Conservation (phyloP, 1,139 yeast species). For the Taiozyma sp. region DNA sequence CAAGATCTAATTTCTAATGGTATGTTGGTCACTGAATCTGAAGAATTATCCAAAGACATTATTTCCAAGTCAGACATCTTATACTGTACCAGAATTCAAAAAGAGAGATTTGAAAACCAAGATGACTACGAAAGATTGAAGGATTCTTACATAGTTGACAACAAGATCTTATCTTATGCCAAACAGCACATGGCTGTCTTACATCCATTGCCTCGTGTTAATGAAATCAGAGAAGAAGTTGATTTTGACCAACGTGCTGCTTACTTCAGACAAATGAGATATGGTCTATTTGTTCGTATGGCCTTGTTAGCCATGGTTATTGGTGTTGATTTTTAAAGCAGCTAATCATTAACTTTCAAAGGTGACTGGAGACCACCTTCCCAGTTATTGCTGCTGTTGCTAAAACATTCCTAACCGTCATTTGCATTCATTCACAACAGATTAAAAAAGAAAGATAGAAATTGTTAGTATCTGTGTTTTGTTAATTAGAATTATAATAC, state of each 20-base stretch:
- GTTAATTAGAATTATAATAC: background rate
- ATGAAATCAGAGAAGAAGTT: conserved; percentile 95
- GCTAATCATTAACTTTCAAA: background rate
- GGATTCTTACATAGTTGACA: conserved; percentile 90
- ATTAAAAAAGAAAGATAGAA: background rate
- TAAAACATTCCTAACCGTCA: background rate
- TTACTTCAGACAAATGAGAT: conserved; percentile 98
- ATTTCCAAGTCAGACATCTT: conserved; percentile 89
- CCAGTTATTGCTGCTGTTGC: background rate
- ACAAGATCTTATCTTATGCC: conserved; percentile 85
- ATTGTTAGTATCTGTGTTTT: background rate
- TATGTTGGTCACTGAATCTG: conserved; percentile 70
- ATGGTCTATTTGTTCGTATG: conserved; percentile 98
- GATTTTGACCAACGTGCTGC: conserved; percentile 99
- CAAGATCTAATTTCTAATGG: conserved; percentile 60
- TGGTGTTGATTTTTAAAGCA: conserved; percentile 59
- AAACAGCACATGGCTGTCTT: conserved; percentile 98
- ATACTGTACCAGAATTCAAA: conserved; percentile 97
- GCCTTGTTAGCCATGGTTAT: conserved; percentile 96
- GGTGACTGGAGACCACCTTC: background rate
- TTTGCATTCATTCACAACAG: background rate
- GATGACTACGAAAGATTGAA: conserved; percentile 83
- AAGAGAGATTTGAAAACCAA: conserved; percentile 82
- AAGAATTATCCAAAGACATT: conserved; percentile 74
- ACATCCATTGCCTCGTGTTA: conserved; percentile 98